phyloP scores from a whole-genome alignment of 2,329 filamentous ascomycete genomes.

The Apiospora aurea region DNA sequence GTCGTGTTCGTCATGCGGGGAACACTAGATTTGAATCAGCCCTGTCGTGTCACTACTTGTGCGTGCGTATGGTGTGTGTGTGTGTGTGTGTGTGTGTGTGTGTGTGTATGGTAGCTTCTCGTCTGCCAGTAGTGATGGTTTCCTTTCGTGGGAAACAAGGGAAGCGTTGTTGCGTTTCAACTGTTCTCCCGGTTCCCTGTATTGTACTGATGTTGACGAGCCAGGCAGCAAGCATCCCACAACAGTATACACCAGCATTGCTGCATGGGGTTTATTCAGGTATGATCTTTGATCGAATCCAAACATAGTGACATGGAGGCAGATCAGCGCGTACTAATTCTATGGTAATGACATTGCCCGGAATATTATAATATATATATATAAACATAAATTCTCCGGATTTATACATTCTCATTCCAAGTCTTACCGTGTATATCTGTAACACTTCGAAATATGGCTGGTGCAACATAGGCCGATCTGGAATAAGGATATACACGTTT shows the following conservation, averaged over 20 bases:
- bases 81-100: neutral
- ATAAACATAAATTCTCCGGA: neutral
- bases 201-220: too few relatives aligned
- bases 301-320: neutral
- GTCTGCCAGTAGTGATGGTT: neutral
- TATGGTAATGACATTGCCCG: neutral
- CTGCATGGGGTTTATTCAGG: too few relatives aligned
- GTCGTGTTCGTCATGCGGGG: slow-evolving; percentile 10
- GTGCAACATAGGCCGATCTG: neutral
- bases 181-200: too few relatives aligned
- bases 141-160: too few relatives aligned
- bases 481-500: neutral
- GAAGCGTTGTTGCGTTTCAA: too few relatives aligned
- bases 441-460: neutral
- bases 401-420: neutral
- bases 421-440: neutral
- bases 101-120: neutral
- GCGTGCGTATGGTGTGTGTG: neutral
- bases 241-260: too few relatives aligned
- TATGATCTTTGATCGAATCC: too few relatives aligned
- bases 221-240: too few relatives aligned
- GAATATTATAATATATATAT: neutral
- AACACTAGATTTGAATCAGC: slow-evolving; percentile 6
- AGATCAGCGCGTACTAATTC: neutral
- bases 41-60: neutral